Evolutionary conservation across 805 yeast species (phyloP).

Genomic region (Yarrowia sp.): DNA sequence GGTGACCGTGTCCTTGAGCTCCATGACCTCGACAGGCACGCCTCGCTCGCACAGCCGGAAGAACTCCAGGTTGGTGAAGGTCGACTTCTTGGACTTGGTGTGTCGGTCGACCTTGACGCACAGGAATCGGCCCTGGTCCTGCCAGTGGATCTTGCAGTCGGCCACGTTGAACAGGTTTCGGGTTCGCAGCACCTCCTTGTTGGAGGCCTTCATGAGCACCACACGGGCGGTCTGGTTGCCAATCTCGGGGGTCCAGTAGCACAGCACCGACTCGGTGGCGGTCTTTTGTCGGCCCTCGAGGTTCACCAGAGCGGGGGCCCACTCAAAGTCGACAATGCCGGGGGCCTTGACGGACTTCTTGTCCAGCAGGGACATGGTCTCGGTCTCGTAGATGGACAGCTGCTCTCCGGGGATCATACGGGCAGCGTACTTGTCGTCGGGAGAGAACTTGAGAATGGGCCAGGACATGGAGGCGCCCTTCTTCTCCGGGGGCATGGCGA

Average conservation of each 20-base stretch:
- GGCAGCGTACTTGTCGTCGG: conserved; percentile 90
- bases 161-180: conserved; percentile 94
- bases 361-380: conserved; percentile 79
- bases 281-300: conserved; percentile 62
- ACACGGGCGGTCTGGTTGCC: conserved; percentile 94
- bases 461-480: conserved; percentile 61
- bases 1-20: conserved; percentile 84
- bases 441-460: conserved; percentile 98
- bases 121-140: conserved; percentile 78
- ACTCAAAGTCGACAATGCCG: conserved; percentile 88
- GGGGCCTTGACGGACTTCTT: conserved; percentile 83
- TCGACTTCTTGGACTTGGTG: conserved; percentile 91
- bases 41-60: conserved; percentile 87
- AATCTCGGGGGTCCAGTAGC: conserved; percentile 97
- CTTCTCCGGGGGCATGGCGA: conserved; percentile 75
- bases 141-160: conserved; percentile 93
- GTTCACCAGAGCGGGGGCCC: conserved; percentile 88
- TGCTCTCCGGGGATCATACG: conserved; percentile 90
- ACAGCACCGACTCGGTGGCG: conserved; percentile 60
- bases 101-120: conserved; percentile 97
- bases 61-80: conserved; percentile 89
- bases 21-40: conserved; percentile 93
- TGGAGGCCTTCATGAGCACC: conserved; percentile 84
- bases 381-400: conserved; percentile 84
- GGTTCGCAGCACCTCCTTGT: conserved; percentile 83